Percentiles rank a stretch among this genome's conserved stretches.
Conservation (phyloP, 1,139 yeast species). For the Wickerhamomyces sp. region DNA sequence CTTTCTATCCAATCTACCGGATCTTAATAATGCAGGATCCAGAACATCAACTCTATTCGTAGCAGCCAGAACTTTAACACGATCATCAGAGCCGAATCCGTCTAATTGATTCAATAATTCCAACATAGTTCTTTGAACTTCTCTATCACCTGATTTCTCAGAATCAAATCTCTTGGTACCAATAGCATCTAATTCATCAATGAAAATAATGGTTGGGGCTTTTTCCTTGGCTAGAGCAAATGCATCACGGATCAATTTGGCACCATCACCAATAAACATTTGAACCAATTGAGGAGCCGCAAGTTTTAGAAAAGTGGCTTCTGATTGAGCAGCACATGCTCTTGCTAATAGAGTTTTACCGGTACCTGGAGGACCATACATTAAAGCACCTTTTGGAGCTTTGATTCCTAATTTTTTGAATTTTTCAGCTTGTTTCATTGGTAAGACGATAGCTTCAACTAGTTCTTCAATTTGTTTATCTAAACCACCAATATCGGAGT, state of each 20-base stretch:
- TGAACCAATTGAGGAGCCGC: constrained; percentile 99
- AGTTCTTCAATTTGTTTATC: constrained; percentile 97
- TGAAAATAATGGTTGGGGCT: constrained; percentile 96
- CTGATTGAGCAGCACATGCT: constrained; percentile 99
- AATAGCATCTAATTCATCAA: constrained; percentile 97
- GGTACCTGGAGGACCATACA: constrained; percentile 99
- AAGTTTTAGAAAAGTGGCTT: constrained; percentile 92
- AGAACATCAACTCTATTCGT: constrained; percentile 96
- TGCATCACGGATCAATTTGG: constrained; percentile 95
- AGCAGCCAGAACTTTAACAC: constrained; percentile 96
- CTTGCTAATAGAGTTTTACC: constrained; percentile 96
- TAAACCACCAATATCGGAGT: constrained; percentile 95
- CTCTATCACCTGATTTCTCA: constrained; percentile 96
- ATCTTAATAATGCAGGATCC: constrained; percentile 94
- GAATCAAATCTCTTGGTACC: constrained; percentile 98
- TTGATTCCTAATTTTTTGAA: constrained; percentile 89
- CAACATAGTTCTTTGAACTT: constrained; percentile 98
- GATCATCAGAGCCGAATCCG: constrained; percentile 97
- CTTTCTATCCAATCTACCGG: constrained; percentile 96
- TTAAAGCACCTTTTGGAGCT: constrained; percentile 96
- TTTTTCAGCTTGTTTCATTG: constrained; percentile 98
- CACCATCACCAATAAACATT: constrained; percentile 99
- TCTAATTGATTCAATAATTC: constrained; percentile 94
- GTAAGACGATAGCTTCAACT: constrained; percentile 96
- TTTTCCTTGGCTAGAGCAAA: constrained; percentile 98